Base-by-base conservation (phyloP, 1,284 basidiomycete species). In the Ganoderma leucocontextum region DNA sequence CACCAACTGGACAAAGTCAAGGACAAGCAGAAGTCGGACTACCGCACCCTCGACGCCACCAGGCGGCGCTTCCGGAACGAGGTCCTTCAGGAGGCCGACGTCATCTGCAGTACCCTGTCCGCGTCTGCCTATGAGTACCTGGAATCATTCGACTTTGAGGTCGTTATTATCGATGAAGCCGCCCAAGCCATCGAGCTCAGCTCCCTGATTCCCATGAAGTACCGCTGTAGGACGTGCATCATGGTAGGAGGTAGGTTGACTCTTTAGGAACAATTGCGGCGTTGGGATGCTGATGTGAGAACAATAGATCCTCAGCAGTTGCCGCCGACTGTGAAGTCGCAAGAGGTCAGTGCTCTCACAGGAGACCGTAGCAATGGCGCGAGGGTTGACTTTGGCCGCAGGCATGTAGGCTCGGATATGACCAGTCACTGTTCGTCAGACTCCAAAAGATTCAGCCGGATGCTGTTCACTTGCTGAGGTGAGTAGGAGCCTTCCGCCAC, bases 121-220 rank as follows among this genome's bases (percentile, higher is more conserved):
- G 96, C 96, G 39, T 88, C 97, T 8, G 98, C 97, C 2, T 95
- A 98, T 75, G 96, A 98, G 52, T 88, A 89, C 64, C 84, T 99
- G 61, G 90, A 93, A 66, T 85, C 89, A 17, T 90, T 95, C 74
- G 93, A 96, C 64, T 99, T 99, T 77, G 96, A 98, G 75, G 95
- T 98, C 79, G 90, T 99, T 71, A 92, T 99, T 76, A 98, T 99
- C 72, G 98, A 99, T 77, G 98, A 99, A 80, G 98, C 98, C 0
- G 97, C 97, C 0, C 98, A 99, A 80, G 94, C 97, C 4, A 94
- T 99, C 60, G 98, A 99, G 80, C 85, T 99, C 66, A 97, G 95
- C 76, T 95, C 96, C n/a, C 82, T 99, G 68, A 99, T 99, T 71
- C 98, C 98, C 47, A 84, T 99, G 67, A 97, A 95, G 77, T 99